Percentiles rank a stretch among this genome's conserved stretches.
Conservation (phyloP, 345 rosid species). For the Arabidopsis suecica region DNA sequence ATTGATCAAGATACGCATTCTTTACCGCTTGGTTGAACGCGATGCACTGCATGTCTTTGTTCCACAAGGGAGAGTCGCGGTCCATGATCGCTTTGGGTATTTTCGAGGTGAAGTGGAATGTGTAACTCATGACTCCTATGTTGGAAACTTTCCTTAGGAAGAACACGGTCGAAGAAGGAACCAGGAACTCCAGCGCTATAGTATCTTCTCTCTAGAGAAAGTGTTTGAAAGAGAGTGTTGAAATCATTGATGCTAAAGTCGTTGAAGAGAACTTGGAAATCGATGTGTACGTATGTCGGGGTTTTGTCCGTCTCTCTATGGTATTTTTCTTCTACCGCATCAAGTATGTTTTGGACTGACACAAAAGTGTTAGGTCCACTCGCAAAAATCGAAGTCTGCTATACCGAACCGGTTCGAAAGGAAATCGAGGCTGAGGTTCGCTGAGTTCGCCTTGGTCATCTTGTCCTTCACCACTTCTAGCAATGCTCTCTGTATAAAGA, state of each 20-base stretch:
- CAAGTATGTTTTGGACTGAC: constrained; percentile 20
- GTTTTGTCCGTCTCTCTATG: constrained; percentile 6
- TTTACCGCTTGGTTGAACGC: constrained; percentile 37
- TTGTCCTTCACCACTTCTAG: constrained; percentile 27
- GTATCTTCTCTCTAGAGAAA: constrained; percentile 40
- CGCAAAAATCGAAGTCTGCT: constrained; percentile 27
- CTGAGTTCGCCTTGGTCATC: constrained; percentile 8
- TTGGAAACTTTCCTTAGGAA: constrained; percentile 46
- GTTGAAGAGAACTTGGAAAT: constrained; percentile 31
- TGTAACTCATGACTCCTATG: constrained; percentile 39
- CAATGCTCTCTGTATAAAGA: constrained; percentile 18
- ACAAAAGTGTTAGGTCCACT: constrained; percentile 35
- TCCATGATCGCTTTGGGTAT: constrained; percentile 43
- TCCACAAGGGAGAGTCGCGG: constrained; percentile 44
- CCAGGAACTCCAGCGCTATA: constrained; percentile 49
- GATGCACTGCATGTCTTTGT: constrained; percentile 49
- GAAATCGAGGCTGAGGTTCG: constrained; percentile 13
- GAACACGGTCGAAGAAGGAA: constrained; percentile 44
- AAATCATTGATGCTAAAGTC: constrained; percentile 56
- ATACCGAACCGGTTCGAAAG: background rate
- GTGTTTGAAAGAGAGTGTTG: constrained; percentile 58
- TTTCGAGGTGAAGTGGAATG: constrained; percentile 49
- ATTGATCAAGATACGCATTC: constrained; percentile 44
- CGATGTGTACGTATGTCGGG: background rate
- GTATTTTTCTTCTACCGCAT: constrained; percentile 3